Evolutionary conservation across 441 rosid species (phyloP).

Genomic region (Macaranga tanarius): DNA sequence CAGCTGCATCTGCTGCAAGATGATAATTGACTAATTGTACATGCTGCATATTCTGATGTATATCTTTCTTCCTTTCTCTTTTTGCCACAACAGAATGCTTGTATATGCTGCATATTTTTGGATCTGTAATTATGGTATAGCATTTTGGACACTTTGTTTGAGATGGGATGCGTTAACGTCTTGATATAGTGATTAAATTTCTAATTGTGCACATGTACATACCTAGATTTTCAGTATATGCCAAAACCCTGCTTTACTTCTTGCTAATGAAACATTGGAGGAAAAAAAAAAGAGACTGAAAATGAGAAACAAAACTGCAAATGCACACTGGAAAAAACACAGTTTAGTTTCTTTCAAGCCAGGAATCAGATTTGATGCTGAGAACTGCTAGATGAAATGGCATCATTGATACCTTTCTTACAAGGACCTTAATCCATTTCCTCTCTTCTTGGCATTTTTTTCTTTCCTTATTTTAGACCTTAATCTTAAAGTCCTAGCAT

Average conservation of each 20-base stretch:
- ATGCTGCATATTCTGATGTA: slow-evolving; percentile 21
- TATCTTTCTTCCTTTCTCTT: background rate
- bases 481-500: background rate
- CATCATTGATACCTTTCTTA: slow-evolving; percentile 34
- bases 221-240: background rate
- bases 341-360: slow-evolving; percentile 24
- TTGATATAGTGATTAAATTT: background rate
- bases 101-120: background rate
- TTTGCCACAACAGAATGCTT: background rate
- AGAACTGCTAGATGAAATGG: background rate
- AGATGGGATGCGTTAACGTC: background rate
- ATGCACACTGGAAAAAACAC: no score
- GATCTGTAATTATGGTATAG: background rate
- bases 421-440: slow-evolving; percentile 19
- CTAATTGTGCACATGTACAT: background rate
- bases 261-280: no score
- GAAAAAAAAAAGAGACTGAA: no score
- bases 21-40: slow-evolving; percentile 18
- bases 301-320: no score
- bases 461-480: background rate
- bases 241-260: background rate
- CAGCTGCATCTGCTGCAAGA: slow-evolving; percentile 6
- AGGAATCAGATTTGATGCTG: slow-evolving; percentile 27
- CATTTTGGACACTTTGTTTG: background rate
- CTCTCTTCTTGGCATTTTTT: background rate